Base-by-base conservation (phyloP, 1,139 yeast species). In the Scheffersomyces cryptocercus region DNA sequence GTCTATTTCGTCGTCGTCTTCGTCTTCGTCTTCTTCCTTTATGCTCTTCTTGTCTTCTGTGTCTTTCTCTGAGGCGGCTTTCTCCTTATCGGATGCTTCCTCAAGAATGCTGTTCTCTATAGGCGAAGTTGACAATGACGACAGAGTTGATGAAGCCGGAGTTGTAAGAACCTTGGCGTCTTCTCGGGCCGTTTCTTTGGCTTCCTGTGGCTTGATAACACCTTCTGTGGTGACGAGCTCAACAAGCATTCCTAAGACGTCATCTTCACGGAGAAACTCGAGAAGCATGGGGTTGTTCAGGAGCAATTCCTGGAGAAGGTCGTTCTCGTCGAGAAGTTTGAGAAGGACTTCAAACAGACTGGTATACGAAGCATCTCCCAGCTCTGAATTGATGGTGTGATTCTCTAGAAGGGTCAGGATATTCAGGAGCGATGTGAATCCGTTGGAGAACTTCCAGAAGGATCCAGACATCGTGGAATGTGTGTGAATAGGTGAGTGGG, bases 391-490 rank as follows among this genome's bases (percentile, higher is more conserved):
- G 39, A 60, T 55, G 28, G 63, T 65, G 39, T 79, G 75, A 50
- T 74, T 73, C 53, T 85, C 88, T 51, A 93, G 75, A 38, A 91
- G 74, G 43, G 84, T 82, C 51, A 88, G 82, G 45, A 91, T 82
- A 47, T 87, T 80, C 8, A 91, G 83, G 38, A 84, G 80, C 41
- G 89, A 81, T 41, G 90, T 81, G 64, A 87, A 87, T 50, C 89
- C 93, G 64, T 85, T 87, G 44, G 91, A 88, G 66, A 88, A 87
- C 64, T 88, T 85, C 98, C 98, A 91, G 65, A 90, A 91, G 36
- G 93, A 80, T 29, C 88, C 86, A 3, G 91, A 84, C 93, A 85
- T 85, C 41, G 28, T 49, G 41, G 20, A 29, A 26, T 20, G 26
- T 20, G 26, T 13, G 14, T 13, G 14, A 13, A 13, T 13, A 3